Percentiles rank a stretch among this genome's conserved stretches.
These are phyloP conservation scores for Neofusicoccum laricinum DNA, from an alignment of 2,329 filamentous ascomycete genomes.

Conservation along the genomic window DNA sequence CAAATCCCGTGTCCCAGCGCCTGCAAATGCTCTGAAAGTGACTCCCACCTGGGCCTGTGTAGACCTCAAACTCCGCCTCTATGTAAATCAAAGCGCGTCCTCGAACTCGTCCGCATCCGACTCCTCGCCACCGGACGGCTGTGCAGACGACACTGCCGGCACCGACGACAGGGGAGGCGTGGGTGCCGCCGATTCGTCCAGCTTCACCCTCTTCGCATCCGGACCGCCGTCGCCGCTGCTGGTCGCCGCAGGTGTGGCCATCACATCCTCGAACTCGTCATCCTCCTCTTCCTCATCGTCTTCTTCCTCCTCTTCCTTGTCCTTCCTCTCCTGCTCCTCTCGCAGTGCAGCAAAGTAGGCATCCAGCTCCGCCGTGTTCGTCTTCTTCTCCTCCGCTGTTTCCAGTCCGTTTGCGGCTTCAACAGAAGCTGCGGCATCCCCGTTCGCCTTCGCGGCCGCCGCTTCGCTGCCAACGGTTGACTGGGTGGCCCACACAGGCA, in stretches of 20 bases:
- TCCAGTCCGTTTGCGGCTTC: conserved; percentile 24
- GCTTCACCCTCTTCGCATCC: conserved; percentile 59
- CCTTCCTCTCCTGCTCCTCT: conserved; percentile 52
- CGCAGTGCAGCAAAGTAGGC: conserved; percentile 67
- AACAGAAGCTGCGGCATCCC: conserved; percentile 19
- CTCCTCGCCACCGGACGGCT: conserved; percentile 43
- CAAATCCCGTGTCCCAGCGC: neutral
- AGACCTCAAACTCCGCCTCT: conserved; percentile 27
- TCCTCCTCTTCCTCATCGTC: conserved; percentile 53
- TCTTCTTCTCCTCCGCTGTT: conserved; percentile 50
- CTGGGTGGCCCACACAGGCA: conserved; percentile 70
- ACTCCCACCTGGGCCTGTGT: neutral
- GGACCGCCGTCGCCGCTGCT: conserved; percentile 30
- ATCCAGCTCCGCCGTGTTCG: conserved; percentile 56
- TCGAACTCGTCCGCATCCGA: conserved; percentile 48
- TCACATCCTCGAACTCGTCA: conserved; percentile 40
- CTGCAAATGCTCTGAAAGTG: conserved; percentile 14
- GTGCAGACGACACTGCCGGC: conserved; percentile 38
- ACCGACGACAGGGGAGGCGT: conserved; percentile 28
- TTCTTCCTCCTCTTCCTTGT: conserved; percentile 43
- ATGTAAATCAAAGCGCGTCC: conserved; percentile 36
- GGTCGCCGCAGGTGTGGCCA: conserved; percentile 29
- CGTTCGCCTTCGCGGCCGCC: neutral
- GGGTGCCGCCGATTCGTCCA: conserved; percentile 48
- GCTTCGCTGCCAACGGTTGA: conserved; percentile 62